Base-by-base conservation (phyloP, 2,329 filamentous ascomycete genomes). In the Sclerotinia subarctica region DNA sequence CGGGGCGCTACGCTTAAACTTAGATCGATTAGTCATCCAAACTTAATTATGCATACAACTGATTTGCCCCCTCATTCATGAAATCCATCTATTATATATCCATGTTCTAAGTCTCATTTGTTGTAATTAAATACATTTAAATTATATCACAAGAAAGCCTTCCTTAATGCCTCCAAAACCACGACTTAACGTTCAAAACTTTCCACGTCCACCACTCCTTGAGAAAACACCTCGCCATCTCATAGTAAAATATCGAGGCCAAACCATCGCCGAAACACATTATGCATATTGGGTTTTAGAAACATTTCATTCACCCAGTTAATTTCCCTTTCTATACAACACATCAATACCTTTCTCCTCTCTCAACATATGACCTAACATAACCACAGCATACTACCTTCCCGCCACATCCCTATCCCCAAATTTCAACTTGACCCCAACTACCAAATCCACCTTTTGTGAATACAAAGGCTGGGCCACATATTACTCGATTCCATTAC, bases 381-480 rank as follows among this genome's bases (percentile, higher is more conserved):
- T 46, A 15, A 54, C 6, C 46, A 47, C 70, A 85, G 83, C 86
- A 38, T 89, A 88, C 76, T 89, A 88, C 74, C 78, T 89, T 5
- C 85, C 87, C 1, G 82, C 80, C 1, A 80, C 80, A 2, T 79
- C 82, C 17, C 73, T 88, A 67, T 80, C 80, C 26, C n/a, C 59
- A 51, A 51, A 51, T 8, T 72, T 85, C 17, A 79, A 81, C 5
- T 76, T 88, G 53, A 79, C 76, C 38, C 80, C 78, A 54, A 85
- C 83, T 4, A 75, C 78, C 68, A 78, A 77, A 68, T 80, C 83
- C 5, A 75, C 73, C 8, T 84, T 81, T 70, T 88, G 85, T 77
- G 86, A 88, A 76, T 88, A 85, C 84, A 88, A 88, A 76, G 86
- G 86, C 52, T 75, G 77, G 38, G 86, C 86, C 15, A 86, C 84